Base-by-base conservation (phyloP, 2,329 filamentous ascomycete species). In the Exophiala sp. region DNA sequence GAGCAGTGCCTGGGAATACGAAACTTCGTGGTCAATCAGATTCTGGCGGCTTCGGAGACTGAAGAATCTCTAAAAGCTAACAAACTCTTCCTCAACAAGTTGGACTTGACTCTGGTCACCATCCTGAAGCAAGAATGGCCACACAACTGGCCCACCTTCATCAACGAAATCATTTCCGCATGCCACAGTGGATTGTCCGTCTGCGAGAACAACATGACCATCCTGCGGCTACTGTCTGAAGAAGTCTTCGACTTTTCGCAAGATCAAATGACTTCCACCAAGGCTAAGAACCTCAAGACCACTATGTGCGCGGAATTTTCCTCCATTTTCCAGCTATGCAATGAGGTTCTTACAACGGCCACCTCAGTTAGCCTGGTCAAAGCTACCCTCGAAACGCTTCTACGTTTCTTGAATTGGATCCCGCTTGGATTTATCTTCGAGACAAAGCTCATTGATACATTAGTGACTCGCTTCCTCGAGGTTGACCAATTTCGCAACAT, bases 161-260 rank as follows among this genome's bases (percentile, higher is more conserved):
- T 99, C 81, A 97, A 97, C 78, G 94, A 99, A 78, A 99, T 99
- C 73, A 91, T 99, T 65, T 88, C 90, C 18, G 92, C 94, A 52
- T 97, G 91, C 75, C 91, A 95, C 71, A 92, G 89, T 63, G 96
- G 88, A 73, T 79, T 99, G 50, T 94, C 92, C 35, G 95, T 99
- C 65, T 99, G 95, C 82, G 94, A 99, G 77, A 99, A 99, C 78
- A 99, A 99, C 79, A 99, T 99, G 94, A 91, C 89, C 61, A 97
- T 99, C 65, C 82, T 99, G 64, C 87, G 94, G 56, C 78, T 99
- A 65, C 82, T 99, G 42, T 99, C 94, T 5, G 94, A 99, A 72
- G 94, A 99, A 72, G 92, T 99, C 35, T 99, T 99, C 68, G 94
- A 99, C 76, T 99, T 95, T 73, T 99, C 94, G 1, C 90, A 92